Evolutionary conservation across 148 eudicot genomes (phyloP), one percentile per base, ranked within the genome.

Genomic region (Hydrangea macrophylla): DNA sequence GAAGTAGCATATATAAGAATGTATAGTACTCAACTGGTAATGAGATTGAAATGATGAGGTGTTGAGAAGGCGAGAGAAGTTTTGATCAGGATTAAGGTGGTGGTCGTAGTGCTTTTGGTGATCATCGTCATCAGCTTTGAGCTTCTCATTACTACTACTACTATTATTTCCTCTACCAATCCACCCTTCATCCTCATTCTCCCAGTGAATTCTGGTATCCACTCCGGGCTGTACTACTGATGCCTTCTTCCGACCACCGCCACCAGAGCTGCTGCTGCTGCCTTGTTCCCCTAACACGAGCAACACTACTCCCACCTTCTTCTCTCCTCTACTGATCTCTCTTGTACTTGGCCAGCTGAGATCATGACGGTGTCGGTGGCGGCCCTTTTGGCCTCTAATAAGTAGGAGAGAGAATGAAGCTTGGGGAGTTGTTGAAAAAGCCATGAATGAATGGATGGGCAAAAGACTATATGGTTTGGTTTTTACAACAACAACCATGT

Each of bases 121-220:
- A 24, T 77, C 76, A 42, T 70, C 71, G 45, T 86, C 88, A 24
- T 44, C 76, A 7, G 75, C 77, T 70, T 79, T 74, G 59, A 69
- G 56, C 48, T 73, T 75, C 31, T 74, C 76, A 59, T 70, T 20
- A 2, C 32, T 35, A 20, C 24, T 5, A 17, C 42, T 45, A 40
- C 13, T 58, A 36, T n/a, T 68, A 5, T 70, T 69, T 42, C 90
- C 95, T 42, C 92, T n/a, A n/a, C n/a, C 92, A 55, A 92, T 61
- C 97, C 96, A 88, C 0, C 97, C 96, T 55, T 92, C 96, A 50
- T 88, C 89, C 15, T 92, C 95, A 42, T 64, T 89, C 63, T 87
- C 87, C 97, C 97, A 92, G 25, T 92, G 97, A 68, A 92, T 89
- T 63, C 96, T 81, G 26, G 97, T 92, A 54, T 92, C 97, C 10